phyloP scores from a whole-genome alignment of 163 green algal species.

The Scenedesmus sp. region DNA sequence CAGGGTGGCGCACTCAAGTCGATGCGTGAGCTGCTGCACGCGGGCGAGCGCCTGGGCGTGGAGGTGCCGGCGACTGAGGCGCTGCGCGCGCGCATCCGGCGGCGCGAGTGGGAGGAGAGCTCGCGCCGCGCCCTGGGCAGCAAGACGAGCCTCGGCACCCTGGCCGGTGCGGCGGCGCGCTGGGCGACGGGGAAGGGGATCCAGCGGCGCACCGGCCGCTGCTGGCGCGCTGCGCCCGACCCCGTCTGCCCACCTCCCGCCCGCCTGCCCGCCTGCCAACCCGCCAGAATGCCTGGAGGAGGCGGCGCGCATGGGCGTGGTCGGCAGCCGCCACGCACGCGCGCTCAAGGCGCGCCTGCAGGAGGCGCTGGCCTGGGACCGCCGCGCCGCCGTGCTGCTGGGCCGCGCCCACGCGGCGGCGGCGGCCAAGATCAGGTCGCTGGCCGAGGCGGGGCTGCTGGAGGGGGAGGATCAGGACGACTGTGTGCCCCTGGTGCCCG shows the following conservation, averaged over 20 bases:
- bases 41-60: slow-evolving; percentile 50
- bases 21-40: slow-evolving; percentile 42
- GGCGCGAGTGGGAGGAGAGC: slow-evolving; percentile 55
- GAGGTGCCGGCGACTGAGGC: slow-evolving; percentile 35
- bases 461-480: neutral
- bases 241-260: neutral
- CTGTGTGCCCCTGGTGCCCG: slow-evolving; percentile 1
- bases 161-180: slow-evolving; percentile 23
- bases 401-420: slow-evolving; percentile 17
- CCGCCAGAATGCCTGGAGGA: slow-evolving; percentile 49
- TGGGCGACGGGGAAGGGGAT: too few species aligned
- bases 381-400: slow-evolving; percentile 14
- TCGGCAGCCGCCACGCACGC: slow-evolving; percentile 22
- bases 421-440: slow-evolving; percentile 3
- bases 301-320: slow-evolving; percentile 40
- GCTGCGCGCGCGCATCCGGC: slow-evolving; percentile 41
- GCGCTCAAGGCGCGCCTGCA: slow-evolving; percentile 23
- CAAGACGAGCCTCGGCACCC: slow-evolving; percentile 28
- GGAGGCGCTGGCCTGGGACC: slow-evolving; percentile 33
- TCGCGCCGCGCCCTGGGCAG: slow-evolving; percentile 30
- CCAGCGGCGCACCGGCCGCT: too few species aligned
- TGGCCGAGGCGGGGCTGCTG: slow-evolving; percentile 12
- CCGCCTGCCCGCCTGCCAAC: neutral
- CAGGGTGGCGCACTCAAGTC: slow-evolving; percentile 32
- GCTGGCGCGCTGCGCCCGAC: too few species aligned